Evolutionary conservation across 441 rosid genomes (phyloP).

Genomic region (Brassica balearica): DNA sequence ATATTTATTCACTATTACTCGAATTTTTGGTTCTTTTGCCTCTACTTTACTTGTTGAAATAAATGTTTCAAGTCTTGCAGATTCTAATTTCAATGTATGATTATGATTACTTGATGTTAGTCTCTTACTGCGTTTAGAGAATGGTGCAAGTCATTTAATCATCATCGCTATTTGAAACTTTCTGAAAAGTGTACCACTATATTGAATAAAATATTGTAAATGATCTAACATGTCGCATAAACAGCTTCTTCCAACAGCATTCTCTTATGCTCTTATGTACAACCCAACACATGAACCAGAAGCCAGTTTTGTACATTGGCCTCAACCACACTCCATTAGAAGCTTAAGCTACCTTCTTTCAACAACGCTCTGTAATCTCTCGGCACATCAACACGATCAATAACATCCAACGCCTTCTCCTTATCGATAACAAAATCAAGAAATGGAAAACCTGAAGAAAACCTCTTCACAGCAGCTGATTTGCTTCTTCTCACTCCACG

Average conservation of each 20-base stretch:
- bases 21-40: slow-evolving; percentile 33
- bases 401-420: slow-evolving; percentile 65
- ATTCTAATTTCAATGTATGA: slow-evolving; percentile 13
- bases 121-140: not conserved
- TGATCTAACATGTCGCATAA: slow-evolving; percentile 9
- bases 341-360: slow-evolving; percentile 43
- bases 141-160: no score
- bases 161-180: not conserved
- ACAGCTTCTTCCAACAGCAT: slow-evolving; percentile 22
- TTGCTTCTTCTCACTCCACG: slow-evolving; percentile 53
- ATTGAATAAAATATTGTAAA: slow-evolving; percentile 15
- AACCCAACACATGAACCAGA: slow-evolving; percentile 20
- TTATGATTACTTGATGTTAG: not conserved
- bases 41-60: slow-evolving; percentile 30
- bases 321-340: slow-evolving; percentile 26
- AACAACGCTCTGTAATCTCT: slow-evolving; percentile 42
- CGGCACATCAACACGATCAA: slow-evolving; percentile 59
- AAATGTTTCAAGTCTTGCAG: slow-evolving; percentile 22
- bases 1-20: slow-evolving; percentile 28
- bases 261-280: slow-evolving; percentile 18
- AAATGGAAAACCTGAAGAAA: slow-evolving; percentile 52
- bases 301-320: no score
- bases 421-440: slow-evolving; percentile 56
- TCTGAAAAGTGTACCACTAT: not conserved
- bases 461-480: slow-evolving; percentile 48